Evolutionary conservation across 371 early-diverging fungal genomes (phyloP).

Genomic region (Actinomortierella ambigua): DNA sequence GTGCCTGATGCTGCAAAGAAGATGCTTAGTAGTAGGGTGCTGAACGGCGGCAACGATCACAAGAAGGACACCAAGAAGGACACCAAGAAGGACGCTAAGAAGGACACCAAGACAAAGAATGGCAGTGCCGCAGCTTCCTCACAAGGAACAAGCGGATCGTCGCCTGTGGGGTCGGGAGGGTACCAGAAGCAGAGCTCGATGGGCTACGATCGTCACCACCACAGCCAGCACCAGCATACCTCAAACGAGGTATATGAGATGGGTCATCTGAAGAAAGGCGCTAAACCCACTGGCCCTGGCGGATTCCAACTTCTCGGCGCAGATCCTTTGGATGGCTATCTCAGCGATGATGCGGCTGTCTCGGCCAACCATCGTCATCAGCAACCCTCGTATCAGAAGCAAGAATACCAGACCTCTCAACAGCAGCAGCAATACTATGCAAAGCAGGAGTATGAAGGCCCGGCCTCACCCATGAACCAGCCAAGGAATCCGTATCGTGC

Average conservation of each 20-base stretch:
- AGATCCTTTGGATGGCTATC: slow-evolving; percentile 4
- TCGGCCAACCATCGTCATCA: too few relatives aligned
- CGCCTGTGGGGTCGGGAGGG: background rate
- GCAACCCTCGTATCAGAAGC: background rate
- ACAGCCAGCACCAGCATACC: background rate
- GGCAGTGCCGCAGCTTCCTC: background rate
- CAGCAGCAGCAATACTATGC: slow-evolving; percentile 9
- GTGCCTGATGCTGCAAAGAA: slow-evolving; percentile 42
- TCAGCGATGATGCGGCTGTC: too few relatives aligned
- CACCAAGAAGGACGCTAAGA: slow-evolving; percentile 3
- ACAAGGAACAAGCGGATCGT: background rate
- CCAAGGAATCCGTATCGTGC: too few relatives aligned
- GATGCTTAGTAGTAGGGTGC: slow-evolving; percentile 33
- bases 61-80: slow-evolving; percentile 2
- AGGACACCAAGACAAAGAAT: background rate
- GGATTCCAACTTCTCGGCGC: slow-evolving; percentile 11
- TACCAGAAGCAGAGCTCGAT: background rate
- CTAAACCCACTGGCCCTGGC: background rate
- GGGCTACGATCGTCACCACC: slow-evolving; percentile 1
- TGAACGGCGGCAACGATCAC: slow-evolving; percentile 15
- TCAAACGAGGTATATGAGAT: slow-evolving; percentile 29
- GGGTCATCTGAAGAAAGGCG: slow-evolving; percentile 15
- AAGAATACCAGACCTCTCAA: slow-evolving; percentile 13
- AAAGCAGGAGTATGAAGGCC: background rate
- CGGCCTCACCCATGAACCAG: background rate